These are phyloP conservation scores for Ceratocystis smalleyi DNA, from an alignment of 2,329 filamentous ascomycete species.

Conservation along the genomic window DNA sequence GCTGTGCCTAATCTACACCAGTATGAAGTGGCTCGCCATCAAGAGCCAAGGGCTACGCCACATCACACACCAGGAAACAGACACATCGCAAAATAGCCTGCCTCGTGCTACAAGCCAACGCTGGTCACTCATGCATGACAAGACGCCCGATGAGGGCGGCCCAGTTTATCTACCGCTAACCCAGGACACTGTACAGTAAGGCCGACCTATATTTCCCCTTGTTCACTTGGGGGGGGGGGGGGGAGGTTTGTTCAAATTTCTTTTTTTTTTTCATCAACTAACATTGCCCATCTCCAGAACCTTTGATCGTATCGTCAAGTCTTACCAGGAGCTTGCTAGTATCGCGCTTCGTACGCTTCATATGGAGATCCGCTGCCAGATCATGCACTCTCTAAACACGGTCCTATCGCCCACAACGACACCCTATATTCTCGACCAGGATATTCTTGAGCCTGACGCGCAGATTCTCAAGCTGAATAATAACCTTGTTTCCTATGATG, in stretches of 20 bases:
- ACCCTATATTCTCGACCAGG: slow-evolving; percentile 51
- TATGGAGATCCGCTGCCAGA: slow-evolving; percentile 72
- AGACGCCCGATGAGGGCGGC: slow-evolving; percentile 41
- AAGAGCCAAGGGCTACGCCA: slow-evolving; percentile 70
- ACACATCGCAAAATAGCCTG: slow-evolving; percentile 42
- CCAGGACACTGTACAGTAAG: slow-evolving; percentile 64
- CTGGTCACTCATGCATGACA: slow-evolving; percentile 67
- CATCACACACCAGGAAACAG: slow-evolving; percentile 58
- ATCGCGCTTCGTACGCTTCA: slow-evolving; percentile 75
- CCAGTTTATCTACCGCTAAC: slow-evolving; percentile 79
- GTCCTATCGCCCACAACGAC: slow-evolving; percentile 45
- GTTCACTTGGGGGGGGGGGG: background rate
- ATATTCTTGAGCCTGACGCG: slow-evolving; percentile 63
- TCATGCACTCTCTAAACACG: slow-evolving; percentile 60
- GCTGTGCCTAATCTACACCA: slow-evolving; percentile 81
- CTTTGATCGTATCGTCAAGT: slow-evolving; percentile 75
- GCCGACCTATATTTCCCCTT: slow-evolving; percentile 17
- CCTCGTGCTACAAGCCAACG: slow-evolving; percentile 49
- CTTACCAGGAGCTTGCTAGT: slow-evolving; percentile 64
- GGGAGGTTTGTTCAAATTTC: too few relatives aligned
- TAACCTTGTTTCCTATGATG: slow-evolving; percentile 75
- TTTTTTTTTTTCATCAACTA: background rate
- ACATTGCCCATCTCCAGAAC: slow-evolving; percentile 34
- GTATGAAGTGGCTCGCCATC: slow-evolving; percentile 91
- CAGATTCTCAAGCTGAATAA: slow-evolving; percentile 70